Evolutionary conservation across 1,284 basidiomycete genomes (phyloP).

Genomic region (Marasmius tenuissimus): DNA sequence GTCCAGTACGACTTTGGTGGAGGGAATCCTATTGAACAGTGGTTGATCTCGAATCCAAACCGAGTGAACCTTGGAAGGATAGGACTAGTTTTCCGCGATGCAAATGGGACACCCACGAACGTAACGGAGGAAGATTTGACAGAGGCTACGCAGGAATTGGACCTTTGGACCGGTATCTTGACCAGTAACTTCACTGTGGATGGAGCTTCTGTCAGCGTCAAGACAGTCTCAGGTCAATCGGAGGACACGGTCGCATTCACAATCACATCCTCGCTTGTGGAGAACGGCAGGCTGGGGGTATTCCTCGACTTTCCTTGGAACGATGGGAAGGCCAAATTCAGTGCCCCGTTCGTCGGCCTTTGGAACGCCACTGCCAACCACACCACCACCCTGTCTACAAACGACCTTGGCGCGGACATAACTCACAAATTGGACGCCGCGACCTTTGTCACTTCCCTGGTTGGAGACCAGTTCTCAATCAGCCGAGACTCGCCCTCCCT

Average conservation of each 20-base stretch:
- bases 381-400: slow-evolving; percentile 37
- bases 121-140: slow-evolving; percentile 41
- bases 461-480: slow-evolving; percentile 40
- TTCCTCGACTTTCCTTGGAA: slow-evolving; percentile 68
- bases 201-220: slow-evolving; percentile 36
- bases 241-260: slow-evolving; percentile 41
- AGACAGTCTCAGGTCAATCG: slow-evolving; percentile 40
- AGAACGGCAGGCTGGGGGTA: slow-evolving; percentile 39
- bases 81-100: slow-evolving; percentile 43
- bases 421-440: slow-evolving; percentile 41
- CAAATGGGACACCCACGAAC: slow-evolving; percentile 26
- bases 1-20: slow-evolving; percentile 58
- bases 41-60: slow-evolving; percentile 60
- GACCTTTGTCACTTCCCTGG: slow-evolving; percentile 45
- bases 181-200: slow-evolving; percentile 44
- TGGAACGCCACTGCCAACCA: slow-evolving; percentile 49
- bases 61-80: slow-evolving; percentile 54
- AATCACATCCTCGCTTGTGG: slow-evolving; percentile 41
- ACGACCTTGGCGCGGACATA: slow-evolving; percentile 35
- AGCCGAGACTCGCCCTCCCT: slow-evolving; percentile 36
- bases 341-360: slow-evolving; percentile 56
- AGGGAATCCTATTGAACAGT: slow-evolving; percentile 49
- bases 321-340: slow-evolving; percentile 54
- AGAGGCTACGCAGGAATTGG: slow-evolving; percentile 41
- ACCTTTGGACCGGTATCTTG: slow-evolving; percentile 56